A percentile compares a stretch with the other conserved stretches of the same genome.
Evolutionary conservation across 2,329 filamentous ascomycete species (phyloP).

Genomic region (Fusarium sp.): DNA sequence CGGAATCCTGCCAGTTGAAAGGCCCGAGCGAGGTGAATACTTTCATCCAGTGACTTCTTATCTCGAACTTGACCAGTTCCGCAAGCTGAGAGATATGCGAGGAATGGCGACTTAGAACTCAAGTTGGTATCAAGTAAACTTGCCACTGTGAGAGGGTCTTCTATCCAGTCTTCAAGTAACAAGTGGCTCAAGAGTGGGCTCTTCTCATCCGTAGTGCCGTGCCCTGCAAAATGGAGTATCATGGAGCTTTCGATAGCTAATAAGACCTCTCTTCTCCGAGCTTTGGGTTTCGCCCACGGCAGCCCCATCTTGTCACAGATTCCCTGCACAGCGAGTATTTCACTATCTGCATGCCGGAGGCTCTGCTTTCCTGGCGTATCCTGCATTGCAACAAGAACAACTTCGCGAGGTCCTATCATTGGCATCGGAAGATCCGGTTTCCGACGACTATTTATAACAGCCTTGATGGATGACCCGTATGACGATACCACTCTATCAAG

Average conservation of each 20-base stretch:
- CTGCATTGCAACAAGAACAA: background rate
- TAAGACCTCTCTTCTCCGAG: background rate
- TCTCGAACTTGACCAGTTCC: background rate
- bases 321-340: background rate
- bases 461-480: too few species aligned
- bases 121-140: background rate
- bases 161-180: background rate
- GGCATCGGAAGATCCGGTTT: too few species aligned
- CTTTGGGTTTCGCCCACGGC: background rate
- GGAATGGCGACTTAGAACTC: background rate
- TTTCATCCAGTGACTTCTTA: background rate
- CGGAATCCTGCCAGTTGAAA: background rate
- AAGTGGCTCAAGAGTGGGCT: background rate
- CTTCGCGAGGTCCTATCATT: accelerated
- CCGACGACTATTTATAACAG: too few species aligned
- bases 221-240: background rate
- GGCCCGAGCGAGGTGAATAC: background rate
- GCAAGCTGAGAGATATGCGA: background rate
- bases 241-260: background rate
- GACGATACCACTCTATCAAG: too few species aligned
- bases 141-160: background rate
- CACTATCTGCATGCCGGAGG: background rate
- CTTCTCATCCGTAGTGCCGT: background rate
- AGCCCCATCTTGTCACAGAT: background rate
- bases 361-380: background rate